A percentile compares a stretch with the other conserved stretches of the same genome.
Evolutionary conservation across 208 protist genomes (phyloP).

Genomic region (Leptomonas seymouri): DNA sequence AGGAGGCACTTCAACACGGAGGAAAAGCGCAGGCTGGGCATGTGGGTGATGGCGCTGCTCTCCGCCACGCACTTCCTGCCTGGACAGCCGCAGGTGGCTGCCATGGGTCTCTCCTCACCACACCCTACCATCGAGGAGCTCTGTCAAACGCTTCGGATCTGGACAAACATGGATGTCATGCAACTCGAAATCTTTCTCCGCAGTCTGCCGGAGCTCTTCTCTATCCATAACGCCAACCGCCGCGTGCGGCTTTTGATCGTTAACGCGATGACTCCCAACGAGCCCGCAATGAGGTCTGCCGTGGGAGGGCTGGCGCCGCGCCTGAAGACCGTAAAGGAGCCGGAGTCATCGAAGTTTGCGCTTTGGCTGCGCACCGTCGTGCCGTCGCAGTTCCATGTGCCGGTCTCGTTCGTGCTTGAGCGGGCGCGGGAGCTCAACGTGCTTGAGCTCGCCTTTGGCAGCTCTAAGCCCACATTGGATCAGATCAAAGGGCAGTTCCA

Average conservation of each 20-base stretch:
- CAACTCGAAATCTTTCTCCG: constrained; percentile 11
- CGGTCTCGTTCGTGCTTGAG: constrained; percentile 17
- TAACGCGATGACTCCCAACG: background rate
- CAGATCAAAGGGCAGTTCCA: constrained; percentile 22
- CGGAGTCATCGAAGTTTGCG: background rate
- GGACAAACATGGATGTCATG: background rate
- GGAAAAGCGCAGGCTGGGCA: constrained; percentile 27
- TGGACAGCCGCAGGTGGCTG: constrained; percentile 6
- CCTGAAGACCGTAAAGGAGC: background rate
- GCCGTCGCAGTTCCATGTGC: constrained; percentile 34
- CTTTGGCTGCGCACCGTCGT: constrained; percentile 30
- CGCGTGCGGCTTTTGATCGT: constrained; percentile 12
- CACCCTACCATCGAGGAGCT: constrained; percentile 21
- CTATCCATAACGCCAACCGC: background rate
- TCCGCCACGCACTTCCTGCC: constrained; percentile 38
- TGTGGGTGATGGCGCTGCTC: constrained; percentile 43
- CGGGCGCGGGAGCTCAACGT: background rate
- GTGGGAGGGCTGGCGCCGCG: background rate
- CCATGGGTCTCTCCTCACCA: constrained; percentile 18
- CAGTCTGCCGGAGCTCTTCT: constrained; percentile 1
- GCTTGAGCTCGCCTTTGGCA: constrained; percentile 2
- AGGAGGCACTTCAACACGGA: constrained; percentile 19
- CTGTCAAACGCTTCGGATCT: constrained; percentile 6
- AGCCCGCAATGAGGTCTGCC: background rate
- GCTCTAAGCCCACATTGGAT: constrained; percentile 8